Evolutionary conservation across 306 rosid genomes (phyloP), one percentile per base, ranked within the genome.

Genomic region (Sindora glabra): DNA sequence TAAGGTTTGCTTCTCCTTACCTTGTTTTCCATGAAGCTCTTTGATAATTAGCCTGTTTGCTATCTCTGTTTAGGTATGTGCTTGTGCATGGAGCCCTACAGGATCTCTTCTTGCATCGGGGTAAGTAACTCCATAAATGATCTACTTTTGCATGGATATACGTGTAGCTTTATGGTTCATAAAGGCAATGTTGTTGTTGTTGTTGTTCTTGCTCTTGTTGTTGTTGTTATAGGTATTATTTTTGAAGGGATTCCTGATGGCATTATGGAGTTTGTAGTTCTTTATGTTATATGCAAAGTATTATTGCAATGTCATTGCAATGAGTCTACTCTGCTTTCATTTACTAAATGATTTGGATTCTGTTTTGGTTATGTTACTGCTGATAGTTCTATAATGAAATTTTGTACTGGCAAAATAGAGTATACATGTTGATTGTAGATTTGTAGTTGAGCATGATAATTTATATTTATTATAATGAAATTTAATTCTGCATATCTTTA

Each of bases 51-150:
- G n/a, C 62, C 5, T 73, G 23, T 44, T 62, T 78, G 48, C 61
- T 44, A 56, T 72, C 58, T 53, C 58, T 53, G 13, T 78, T 67
- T 75, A 92, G 99, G 99, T 92, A 32, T 92, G 94, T 74, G 87
- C 96, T 73, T 88, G 99, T 75, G 95, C 99, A 42, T 92, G 96
- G 96, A 86, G 91, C 74, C 99, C 99, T 62, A 59, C 89, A 27
- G 94, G 95, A 48, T 89, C 95, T 58, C 89, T 92, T 68, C 90
- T 92, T 68, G 99, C 96, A 46, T 88, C 99, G 3, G 99, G 99
- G 99, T 92, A 53, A 36, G 86, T 64, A 34, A 62, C 40, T 39
- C 42, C 21, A 32, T 51, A 63, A 60, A 58, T 64, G 18, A 53
- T 54, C 41, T 64, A 11, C 27, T 39, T 70, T 55, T 53, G 45